Base-by-base conservation (phyloP, 2,329 filamentous ascomycete species). In the Aspergillus hiratsukae region DNA sequence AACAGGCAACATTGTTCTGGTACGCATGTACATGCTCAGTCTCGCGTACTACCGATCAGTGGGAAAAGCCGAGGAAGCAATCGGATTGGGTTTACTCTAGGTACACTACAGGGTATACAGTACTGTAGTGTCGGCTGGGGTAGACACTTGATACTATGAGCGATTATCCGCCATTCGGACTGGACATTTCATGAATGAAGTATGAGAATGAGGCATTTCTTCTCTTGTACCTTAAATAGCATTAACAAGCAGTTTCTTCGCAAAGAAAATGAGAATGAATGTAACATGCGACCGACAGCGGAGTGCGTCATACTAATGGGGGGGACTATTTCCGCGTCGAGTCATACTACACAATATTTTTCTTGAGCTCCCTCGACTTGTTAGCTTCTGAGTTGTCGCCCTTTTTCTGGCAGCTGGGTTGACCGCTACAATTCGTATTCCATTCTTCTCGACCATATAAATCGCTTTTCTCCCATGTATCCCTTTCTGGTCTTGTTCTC, bases 381-480 rank as follows among this genome's bases (percentile, higher is more conserved):
- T 27, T 31, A 29, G 19, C n/a, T 53, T 37, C 31, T 37, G 14
- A 37, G 31, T 14, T 37, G 31, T 37, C 19, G 49, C 43, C 48
- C 43, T 55, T 56, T 49, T 27, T 46, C 48, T 14, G 14, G 41
- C 41, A 49, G 23, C 23, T 14, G 21, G 21, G 43, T 46, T 25
- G 43, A 46, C 43, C 21, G 43, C 43, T 27, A 11, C 19, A 46
- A 23, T 35, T 52, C 49, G 35, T 52, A 29, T 51, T 53, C 17
- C 41, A 19, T 35, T 51, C 17, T 17, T 40, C 40, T 40, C 29
- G 46, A 43, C 54, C 54, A 45, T 49, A 43, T 52, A 28, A 45
- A 51, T 31, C 54, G 40, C 41, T 41, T 10, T 55, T 31, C 49
- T 58, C 51, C 45, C 57, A 60, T 62, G 60, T 53, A 63, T 62